phyloP scores from a whole-genome alignment of 139 green algal genomes.

The Haematococcus lacustris region DNA sequence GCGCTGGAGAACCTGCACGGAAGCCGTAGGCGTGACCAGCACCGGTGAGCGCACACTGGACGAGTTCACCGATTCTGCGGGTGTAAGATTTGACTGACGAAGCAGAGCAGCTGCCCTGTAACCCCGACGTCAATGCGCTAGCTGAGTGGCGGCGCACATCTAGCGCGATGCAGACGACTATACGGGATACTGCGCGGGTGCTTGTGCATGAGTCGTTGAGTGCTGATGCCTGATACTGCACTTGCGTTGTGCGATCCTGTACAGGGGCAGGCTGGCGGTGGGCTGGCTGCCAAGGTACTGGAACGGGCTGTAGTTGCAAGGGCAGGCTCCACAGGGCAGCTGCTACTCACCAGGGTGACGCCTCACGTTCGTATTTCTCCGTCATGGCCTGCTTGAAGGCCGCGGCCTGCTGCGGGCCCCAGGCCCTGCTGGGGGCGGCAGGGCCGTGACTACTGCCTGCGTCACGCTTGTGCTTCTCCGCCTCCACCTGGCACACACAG shows the following conservation, averaged over 20 bases:
- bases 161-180: too few species aligned
- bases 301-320: neutral
- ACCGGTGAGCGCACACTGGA: neutral
- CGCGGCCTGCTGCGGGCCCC: too few species aligned
- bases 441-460: neutral
- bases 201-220: too few species aligned
- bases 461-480: neutral
- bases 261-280: too few species aligned
- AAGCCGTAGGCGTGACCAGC: too few species aligned
- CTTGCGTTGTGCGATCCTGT: too few species aligned
- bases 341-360: neutral
- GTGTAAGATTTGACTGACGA: neutral
- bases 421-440: neutral
- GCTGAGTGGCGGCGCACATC: too few species aligned
- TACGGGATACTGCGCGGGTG: too few species aligned
- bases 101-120: neutral
- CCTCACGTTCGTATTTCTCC: neutral
- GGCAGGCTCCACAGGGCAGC: neutral
- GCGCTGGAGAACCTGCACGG: conserved; percentile 72
- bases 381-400: neutral
- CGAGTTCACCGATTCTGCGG: too few species aligned
- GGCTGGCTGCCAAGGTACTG: neutral
- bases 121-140: neutral
- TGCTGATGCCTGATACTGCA: neutral
- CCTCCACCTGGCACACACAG: neutral